A percentile compares a stretch with the other conserved stretches of the same genome.
phyloP scores from a whole-genome alignment of 352 stramenopile genomes.

The Globisporangium ultimum region DNA sequence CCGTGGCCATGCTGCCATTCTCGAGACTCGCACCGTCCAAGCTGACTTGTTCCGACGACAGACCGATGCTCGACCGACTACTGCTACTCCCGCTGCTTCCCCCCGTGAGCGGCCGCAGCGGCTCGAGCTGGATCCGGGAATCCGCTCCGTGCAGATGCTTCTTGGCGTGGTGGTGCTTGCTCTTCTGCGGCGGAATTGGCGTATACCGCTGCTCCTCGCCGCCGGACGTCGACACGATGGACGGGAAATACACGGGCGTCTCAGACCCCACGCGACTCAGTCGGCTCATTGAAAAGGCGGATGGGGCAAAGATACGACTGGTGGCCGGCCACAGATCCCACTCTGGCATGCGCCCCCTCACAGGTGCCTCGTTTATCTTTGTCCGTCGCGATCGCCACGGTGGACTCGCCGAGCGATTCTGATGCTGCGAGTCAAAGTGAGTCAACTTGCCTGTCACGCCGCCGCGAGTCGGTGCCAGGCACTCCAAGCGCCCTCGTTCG shows the following conservation, averaged over 20 bases:
- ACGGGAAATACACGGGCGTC: slow-evolving; percentile 46
- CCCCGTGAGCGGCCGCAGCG: slow-evolving; percentile 41
- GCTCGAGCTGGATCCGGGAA: slow-evolving; percentile 62
- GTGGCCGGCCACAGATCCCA: no score
- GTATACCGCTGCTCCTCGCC: slow-evolving; percentile 23
- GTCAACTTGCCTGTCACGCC: no score
- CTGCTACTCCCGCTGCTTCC: slow-evolving; percentile 16
- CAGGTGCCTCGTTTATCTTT: no score
- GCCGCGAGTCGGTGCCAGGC: no score
- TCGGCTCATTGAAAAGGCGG: slow-evolving; percentile 20
- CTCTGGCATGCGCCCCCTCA: no score
- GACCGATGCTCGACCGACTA: slow-evolving; percentile 25
- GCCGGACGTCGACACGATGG: slow-evolving; percentile 34
- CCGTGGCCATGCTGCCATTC: not conserved
- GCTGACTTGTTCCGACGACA: slow-evolving; percentile 37
- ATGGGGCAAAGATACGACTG: no score
- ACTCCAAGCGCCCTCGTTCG: no score
- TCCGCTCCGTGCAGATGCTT: slow-evolving; percentile 46
- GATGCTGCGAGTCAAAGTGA: no score
- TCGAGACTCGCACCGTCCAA: slow-evolving; percentile 15
- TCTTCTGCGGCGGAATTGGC: slow-evolving; percentile 51
- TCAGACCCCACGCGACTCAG: slow-evolving; percentile 35
- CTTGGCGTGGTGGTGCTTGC: slow-evolving; percentile 40
- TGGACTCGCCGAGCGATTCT: no score
- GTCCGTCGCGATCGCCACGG: no score